Conservation (phyloP, 306 rosid species). For the Neltuma alba region DNA sequence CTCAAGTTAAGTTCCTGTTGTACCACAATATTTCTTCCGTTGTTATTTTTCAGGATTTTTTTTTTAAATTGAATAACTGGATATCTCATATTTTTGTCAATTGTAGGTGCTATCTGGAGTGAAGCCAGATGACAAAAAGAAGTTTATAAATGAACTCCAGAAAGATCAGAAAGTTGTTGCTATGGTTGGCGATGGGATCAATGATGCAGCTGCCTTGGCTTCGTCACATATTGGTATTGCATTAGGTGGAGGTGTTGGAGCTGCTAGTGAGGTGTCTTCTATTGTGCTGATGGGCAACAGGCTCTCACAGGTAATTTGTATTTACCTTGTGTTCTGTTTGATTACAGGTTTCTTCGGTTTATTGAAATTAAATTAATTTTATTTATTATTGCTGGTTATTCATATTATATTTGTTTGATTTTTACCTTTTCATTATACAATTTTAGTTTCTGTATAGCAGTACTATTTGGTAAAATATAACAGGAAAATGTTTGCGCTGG, state of each 20-base stretch:
- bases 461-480: slow-evolving; percentile 1
- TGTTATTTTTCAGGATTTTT: not conserved
- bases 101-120: slow-evolving; percentile 83
- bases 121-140: slow-evolving; percentile 81
- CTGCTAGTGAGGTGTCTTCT: slow-evolving; percentile 98
- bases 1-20: not conserved
- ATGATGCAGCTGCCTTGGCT: slow-evolving; percentile 98
- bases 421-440: not conserved
- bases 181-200: slow-evolving; percentile 99
- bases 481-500: not conserved
- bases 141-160: slow-evolving; percentile 71
- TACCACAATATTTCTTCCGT: slow-evolving; percentile 6
- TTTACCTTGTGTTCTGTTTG: slow-evolving; percentile 8
- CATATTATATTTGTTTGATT: slow-evolving; percentile 12
- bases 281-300: slow-evolving; percentile 88
- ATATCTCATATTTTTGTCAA: slow-evolving; percentile 14
- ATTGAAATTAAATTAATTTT: not conserved
- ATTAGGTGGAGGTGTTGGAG: slow-evolving; percentile 97
- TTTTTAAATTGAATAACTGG: not conserved
- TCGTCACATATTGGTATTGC: slow-evolving; percentile 89
- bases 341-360: slow-evolving; percentile 7
- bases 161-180: slow-evolving; percentile 70
- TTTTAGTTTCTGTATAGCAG: slow-evolving; percentile 11
- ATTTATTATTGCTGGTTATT: slow-evolving; percentile 9
- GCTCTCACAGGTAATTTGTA: slow-evolving; percentile 74